These are phyloP conservation scores for Solanum arcanum DNA, from an alignment of 257 asterid species.

Conservation along the genomic window DNA sequence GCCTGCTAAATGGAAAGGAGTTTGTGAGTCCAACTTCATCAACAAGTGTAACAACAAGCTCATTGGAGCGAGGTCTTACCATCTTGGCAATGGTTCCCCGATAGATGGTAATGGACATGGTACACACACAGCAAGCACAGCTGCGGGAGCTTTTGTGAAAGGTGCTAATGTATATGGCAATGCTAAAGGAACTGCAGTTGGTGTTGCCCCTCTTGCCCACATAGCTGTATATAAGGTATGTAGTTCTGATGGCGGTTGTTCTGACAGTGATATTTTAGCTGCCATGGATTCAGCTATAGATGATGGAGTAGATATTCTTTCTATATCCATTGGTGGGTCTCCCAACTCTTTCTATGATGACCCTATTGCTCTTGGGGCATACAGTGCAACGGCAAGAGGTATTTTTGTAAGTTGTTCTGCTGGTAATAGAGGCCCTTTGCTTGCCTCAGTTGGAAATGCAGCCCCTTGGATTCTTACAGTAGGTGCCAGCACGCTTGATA, in stretches of 20 bases:
- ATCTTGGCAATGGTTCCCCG: not conserved
- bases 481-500: constrained; percentile 38
- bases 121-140: constrained; percentile 39
- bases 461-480: constrained; percentile 48
- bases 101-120: constrained; percentile 36
- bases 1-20: constrained; percentile 39
- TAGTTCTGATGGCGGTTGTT: not conserved
- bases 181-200: constrained; percentile 41
- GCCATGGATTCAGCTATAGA: constrained; percentile 39
- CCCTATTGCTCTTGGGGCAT: constrained; percentile 23
- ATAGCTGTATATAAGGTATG: constrained; percentile 41
- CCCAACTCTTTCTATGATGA: not conserved
- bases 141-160: constrained; percentile 39
- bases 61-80: constrained; percentile 30
- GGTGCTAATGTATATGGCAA: constrained; percentile 36
- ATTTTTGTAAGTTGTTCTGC: constrained; percentile 38
- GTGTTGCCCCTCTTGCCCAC: constrained; percentile 51
- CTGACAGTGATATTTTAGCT: constrained; percentile 20
- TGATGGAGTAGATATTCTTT: constrained; percentile 26
- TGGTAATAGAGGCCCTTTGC: constrained; percentile 14
- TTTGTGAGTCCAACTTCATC: constrained; percentile 11
- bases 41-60: constrained; percentile 32
- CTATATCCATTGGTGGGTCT: constrained; percentile 13
- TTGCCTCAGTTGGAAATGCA: not conserved
- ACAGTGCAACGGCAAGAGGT: constrained; percentile 28